These are phyloP conservation scores for Fraxinus albicans DNA, from an alignment of 305 asterid species.

Conservation along the genomic window DNA sequence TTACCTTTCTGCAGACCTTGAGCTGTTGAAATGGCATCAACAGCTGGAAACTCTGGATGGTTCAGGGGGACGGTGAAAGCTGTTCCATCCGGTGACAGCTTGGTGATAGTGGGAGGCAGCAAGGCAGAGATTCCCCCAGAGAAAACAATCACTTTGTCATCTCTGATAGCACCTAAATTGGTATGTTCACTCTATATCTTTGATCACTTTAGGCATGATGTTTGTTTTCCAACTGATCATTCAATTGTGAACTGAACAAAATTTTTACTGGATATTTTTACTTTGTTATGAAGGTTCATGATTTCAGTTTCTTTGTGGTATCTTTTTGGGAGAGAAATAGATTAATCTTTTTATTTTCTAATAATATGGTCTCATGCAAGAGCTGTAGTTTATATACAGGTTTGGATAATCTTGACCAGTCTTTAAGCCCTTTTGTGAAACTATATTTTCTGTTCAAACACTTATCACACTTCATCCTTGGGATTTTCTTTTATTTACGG, in stretches of 20 bases:
- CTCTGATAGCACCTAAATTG: constrained; percentile 88
- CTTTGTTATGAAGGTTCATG: background rate
- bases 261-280: background rate
- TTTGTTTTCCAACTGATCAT: background rate
- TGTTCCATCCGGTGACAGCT: constrained; percentile 93
- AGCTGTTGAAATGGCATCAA: constrained; percentile 92
- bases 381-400: background rate
- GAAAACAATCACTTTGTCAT: constrained; percentile 81
- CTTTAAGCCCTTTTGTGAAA: background rate
- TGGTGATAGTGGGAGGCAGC: constrained; percentile 78
- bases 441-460: background rate
- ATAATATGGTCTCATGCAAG: constrained; percentile 10
- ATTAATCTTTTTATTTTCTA: background rate
- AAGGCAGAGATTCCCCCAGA: constrained; percentile 91
- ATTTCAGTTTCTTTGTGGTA: background rate
- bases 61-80: constrained; percentile 87
- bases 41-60: constrained; percentile 83
- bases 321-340: background rate
- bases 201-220: constrained; percentile 12
- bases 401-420: background rate
- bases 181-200: constrained; percentile 36
- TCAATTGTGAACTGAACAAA: background rate
- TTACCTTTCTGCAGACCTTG: constrained; percentile 44
- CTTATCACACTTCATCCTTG: background rate
- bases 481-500: background rate